Conservation (phyloP, 768 basidiomycete genomes). For the Pulveroboletus sp. region DNA sequence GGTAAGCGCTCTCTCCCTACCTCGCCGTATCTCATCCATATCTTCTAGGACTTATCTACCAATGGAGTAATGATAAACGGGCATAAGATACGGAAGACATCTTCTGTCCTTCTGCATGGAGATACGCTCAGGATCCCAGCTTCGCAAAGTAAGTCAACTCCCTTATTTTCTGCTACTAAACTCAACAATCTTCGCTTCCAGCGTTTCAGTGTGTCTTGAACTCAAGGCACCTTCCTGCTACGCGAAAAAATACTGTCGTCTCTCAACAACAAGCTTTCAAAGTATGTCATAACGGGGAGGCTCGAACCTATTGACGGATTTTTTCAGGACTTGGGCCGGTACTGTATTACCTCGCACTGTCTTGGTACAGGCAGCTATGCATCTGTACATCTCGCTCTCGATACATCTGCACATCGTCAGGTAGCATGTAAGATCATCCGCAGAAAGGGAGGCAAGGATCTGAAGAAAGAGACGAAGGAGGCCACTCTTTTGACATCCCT, state of each 20-base stretch:
- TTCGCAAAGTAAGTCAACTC: slow-evolving; percentile 47
- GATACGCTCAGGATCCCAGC: slow-evolving; percentile 65
- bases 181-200: slow-evolving; percentile 21
- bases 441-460: slow-evolving; percentile 42
- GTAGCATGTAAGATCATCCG: slow-evolving; percentile 83
- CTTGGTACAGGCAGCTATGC: slow-evolving; percentile 81
- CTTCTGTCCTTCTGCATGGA: slow-evolving; percentile 73
- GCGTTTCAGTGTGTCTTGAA: slow-evolving; percentile 65
- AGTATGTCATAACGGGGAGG: slow-evolving; percentile 29
- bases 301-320: neutral
- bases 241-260: slow-evolving; percentile 57
- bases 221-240: slow-evolving; percentile 46
- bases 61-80: slow-evolving; percentile 73
- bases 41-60: slow-evolving; percentile 62
- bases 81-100: slow-evolving; percentile 59
- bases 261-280: slow-evolving; percentile 51
- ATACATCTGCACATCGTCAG: slow-evolving; percentile 57
- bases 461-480: slow-evolving; percentile 66
- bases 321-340: slow-evolving; percentile 55
- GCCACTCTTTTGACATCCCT: slow-evolving; percentile 67
- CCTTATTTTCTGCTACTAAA: neutral
- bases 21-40: neutral
- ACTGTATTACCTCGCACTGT: slow-evolving; percentile 72
- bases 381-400: slow-evolving; percentile 73
- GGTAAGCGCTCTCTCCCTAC: slow-evolving; percentile 33